phyloP scores from a whole-genome alignment of 2,329 filamentous ascomycete genomes.

The Penicillium capsulatum region DNA sequence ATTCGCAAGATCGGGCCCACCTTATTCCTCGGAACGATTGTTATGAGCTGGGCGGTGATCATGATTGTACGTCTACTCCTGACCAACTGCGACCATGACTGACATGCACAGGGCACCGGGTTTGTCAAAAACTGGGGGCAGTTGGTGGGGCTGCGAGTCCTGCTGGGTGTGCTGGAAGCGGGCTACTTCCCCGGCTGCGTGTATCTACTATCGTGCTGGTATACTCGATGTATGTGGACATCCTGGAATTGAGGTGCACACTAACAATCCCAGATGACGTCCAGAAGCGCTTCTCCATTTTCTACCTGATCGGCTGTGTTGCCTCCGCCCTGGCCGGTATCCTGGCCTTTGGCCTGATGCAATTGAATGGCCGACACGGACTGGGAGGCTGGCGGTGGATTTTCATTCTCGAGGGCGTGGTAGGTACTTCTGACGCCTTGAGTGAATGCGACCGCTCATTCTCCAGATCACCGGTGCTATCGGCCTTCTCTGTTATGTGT shows the following conservation, averaged over 20 bases:
- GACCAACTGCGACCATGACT: neutral
- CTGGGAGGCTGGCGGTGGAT: constrained; percentile 52
- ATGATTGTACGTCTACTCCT: constrained; percentile 22
- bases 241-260: neutral
- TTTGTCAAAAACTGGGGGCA: constrained; percentile 29
- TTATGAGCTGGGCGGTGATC: constrained; percentile 28
- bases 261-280: constrained; percentile 23
- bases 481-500: constrained; percentile 29
- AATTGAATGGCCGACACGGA: constrained; percentile 42
- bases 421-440: constrained; percentile 9
- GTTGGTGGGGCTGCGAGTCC: constrained; percentile 23
- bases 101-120: constrained; percentile 25
- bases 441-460: too few species aligned
- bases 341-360: constrained; percentile 41
- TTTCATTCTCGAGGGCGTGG: constrained; percentile 52
- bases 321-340: constrained; percentile 49
- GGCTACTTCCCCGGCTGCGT: constrained; percentile 68
- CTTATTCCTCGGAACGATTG: constrained; percentile 25
- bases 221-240: constrained; percentile 45
- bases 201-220: constrained; percentile 71
- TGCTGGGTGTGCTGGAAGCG: constrained; percentile 30
- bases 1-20: constrained; percentile 31
- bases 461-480: too few species aligned
- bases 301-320: constrained; percentile 49
- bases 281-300: constrained; percentile 39